Base-by-base conservation (phyloP, 768 basidiomycete species). In the Mycena albidolilacea region DNA sequence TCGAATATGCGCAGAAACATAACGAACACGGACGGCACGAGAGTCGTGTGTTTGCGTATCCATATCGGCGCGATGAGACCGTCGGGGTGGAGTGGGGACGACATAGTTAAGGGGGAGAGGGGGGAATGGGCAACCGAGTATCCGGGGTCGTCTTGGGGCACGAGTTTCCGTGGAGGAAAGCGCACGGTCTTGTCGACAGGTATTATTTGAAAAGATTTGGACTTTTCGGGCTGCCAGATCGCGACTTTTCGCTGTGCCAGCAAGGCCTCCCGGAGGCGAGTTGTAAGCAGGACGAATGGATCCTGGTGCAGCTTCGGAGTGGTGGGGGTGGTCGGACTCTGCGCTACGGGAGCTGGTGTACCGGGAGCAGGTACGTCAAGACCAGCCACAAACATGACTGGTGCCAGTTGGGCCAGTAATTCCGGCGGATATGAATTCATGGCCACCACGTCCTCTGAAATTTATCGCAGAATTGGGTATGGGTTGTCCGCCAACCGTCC, bases 51-150 rank as follows among this genome's bases (percentile, higher is more conserved):
- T 82, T 99, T 99, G 55, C 97, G 89, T 43, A 99, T 91, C 98
- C 98, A 99, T 80, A 99, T 96, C 1, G 98, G 98, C 3, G 98
- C 96, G 65, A 99, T 96, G 66, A 99, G 84, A 0, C 98, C 98
- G 79, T 99, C 98, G 0, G 98, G 98, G 81, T 96, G 90, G 10
- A 98, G 85, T 0, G 98, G 97, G 0, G 97, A 98, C 0, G 93
- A 87, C 0, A 93, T 92, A 0, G 95, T 95, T 50, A 98, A 84
- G 0, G 98, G 98, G 0, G 97, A 98, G n/a, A 99, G 87, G 0
- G 97, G 97, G 0, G 97, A 99, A 82, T 96, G 97, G 1, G 91
- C 85, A 8, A 87, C 80, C 0, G 88, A 78, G 73, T 89, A 89
- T 57, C 88, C 82, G 2, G 90, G 86, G 75, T 92, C 90, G 37